Evolutionary conservation across 2,329 filamentous ascomycete genomes (phyloP).

Genomic region (Metarhizium sp.): DNA sequence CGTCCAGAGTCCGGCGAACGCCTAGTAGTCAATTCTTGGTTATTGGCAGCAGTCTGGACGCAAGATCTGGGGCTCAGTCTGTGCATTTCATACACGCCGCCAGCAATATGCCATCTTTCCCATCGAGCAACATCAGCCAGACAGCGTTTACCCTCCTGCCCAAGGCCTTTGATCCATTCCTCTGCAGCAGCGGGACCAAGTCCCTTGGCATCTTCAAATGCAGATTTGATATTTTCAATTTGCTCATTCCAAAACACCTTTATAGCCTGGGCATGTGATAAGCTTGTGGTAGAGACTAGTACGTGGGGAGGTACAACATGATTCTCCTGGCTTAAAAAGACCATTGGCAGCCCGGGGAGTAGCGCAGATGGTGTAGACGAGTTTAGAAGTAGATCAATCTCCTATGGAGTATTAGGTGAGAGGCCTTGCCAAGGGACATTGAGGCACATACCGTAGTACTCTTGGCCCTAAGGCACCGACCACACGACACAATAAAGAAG

Average conservation of each 20-base stretch:
- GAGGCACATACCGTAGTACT: constrained; percentile 52
- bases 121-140: constrained; percentile 57
- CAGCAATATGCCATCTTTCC: constrained; percentile 60
- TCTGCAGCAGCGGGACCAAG: constrained; percentile 60
- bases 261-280: constrained; percentile 40
- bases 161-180: constrained; percentile 73
- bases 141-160: constrained; percentile 49
- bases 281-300: constrained; percentile 36
- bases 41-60: not conserved
- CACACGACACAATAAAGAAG: constrained; percentile 59
- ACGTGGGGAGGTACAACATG: constrained; percentile 49
- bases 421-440: constrained; percentile 2
- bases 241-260: constrained; percentile 60
- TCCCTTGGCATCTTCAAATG: constrained; percentile 54
- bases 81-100: constrained; percentile 30
- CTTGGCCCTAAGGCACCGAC: constrained; percentile 49
- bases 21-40: not conserved
- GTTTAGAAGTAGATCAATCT: constrained; percentile 59
- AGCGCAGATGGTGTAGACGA: constrained; percentile 49
- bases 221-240: constrained; percentile 50
- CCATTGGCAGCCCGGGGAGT: constrained; percentile 59
- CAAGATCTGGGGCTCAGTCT: not conserved
- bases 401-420: constrained; percentile 36
- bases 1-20: not conserved
- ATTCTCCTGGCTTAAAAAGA: constrained; percentile 52